Percentiles rank a stretch among this genome's conserved stretches.
Conservation (phyloP, 805 yeast genomes). For the Saccharomycopsis fermentans region DNA sequence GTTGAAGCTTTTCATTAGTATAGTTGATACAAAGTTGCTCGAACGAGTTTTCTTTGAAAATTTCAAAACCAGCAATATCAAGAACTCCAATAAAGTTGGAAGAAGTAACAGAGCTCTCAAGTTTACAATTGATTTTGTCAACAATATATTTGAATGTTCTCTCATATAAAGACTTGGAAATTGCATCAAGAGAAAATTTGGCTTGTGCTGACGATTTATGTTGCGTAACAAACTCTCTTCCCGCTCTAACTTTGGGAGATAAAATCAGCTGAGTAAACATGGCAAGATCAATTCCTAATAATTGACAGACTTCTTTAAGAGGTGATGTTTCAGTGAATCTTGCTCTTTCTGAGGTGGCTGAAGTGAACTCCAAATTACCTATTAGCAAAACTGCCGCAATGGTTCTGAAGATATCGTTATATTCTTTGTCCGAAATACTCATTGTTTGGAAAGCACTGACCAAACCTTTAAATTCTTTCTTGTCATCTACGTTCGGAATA, state of each 20-base stretch:
- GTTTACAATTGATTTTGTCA: slow-evolving; percentile 57
- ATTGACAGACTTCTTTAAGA: slow-evolving; percentile 40
- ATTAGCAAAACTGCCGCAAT: slow-evolving; percentile 72
- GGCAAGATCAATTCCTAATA: slow-evolving; percentile 52
- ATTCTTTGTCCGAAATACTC: slow-evolving; percentile 53
- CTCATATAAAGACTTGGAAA: slow-evolving; percentile 82
- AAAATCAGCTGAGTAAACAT: slow-evolving; percentile 52
- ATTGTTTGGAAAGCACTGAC: slow-evolving; percentile 59
- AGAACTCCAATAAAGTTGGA: slow-evolving; percentile 80
- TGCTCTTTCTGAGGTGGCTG: slow-evolving; percentile 70
- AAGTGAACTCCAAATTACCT: slow-evolving; percentile 72
- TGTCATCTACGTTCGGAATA: slow-evolving; percentile 75
- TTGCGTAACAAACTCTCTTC: slow-evolving; percentile 75
- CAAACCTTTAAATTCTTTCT: slow-evolving; percentile 52
- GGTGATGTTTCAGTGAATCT: slow-evolving; percentile 43
- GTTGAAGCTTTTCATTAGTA: slow-evolving; percentile 94
- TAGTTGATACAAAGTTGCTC: slow-evolving; percentile 97
- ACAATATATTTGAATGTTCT: slow-evolving; percentile 72
- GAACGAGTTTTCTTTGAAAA: slow-evolving; percentile 85
- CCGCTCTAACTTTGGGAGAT: slow-evolving; percentile 83
- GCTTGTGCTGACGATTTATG: slow-evolving; percentile 74
- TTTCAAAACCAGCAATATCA: slow-evolving; percentile 97
- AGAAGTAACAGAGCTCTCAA: slow-evolving; percentile 36
- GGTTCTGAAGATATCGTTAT: slow-evolving; percentile 47
- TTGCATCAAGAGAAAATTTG: slow-evolving; percentile 70